A percentile compares a stretch with the other conserved stretches of the same genome.
These are phyloP conservation scores for Tolypocladium pustulatum DNA, from an alignment of 2,329 filamentous ascomycete genomes.

Conservation along the genomic window DNA sequence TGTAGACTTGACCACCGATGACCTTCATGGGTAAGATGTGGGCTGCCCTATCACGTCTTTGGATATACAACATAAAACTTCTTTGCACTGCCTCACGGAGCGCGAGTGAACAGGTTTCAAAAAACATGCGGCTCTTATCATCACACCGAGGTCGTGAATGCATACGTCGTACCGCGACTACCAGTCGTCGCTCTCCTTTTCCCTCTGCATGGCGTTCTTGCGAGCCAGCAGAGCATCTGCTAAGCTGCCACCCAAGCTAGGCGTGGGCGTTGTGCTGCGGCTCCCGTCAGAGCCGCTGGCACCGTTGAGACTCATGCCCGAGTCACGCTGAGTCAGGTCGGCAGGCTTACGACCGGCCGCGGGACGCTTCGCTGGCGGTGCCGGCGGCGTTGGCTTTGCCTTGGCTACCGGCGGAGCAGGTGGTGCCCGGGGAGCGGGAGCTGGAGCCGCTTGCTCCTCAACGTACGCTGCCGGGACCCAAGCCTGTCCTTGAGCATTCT, in stretches of 20 bases:
- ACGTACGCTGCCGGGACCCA: conserved; percentile 95
- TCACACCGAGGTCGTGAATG: neutral
- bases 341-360: conserved; percentile 61
- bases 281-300: conserved; percentile 48
- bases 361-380: conserved; percentile 73
- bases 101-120: neutral
- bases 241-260: conserved; percentile 61
- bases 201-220: conserved; percentile 65
- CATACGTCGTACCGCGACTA: conserved; percentile 18
- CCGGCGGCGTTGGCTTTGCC: conserved; percentile 62
- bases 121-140: neutral
- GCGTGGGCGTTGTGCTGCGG: conserved; percentile 60
- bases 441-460: conserved; percentile 64
- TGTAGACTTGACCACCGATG: neutral
- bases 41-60: neutral
- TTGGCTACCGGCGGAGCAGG: conserved; percentile 49
- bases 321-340: conserved; percentile 61
- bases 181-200: conserved; percentile 62
- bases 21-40: neutral
- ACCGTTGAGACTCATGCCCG: conserved; percentile 50
- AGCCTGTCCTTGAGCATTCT: conserved; percentile 61
- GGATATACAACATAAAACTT: neutral
- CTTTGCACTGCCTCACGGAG: neutral
- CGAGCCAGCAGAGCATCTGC: conserved; percentile 70
- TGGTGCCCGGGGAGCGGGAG: conserved; percentile 50